These are phyloP conservation scores for Cyclotella choctawhatcheeana DNA, from an alignment of 108 stramenopile species.

Conservation along the genomic window DNA sequence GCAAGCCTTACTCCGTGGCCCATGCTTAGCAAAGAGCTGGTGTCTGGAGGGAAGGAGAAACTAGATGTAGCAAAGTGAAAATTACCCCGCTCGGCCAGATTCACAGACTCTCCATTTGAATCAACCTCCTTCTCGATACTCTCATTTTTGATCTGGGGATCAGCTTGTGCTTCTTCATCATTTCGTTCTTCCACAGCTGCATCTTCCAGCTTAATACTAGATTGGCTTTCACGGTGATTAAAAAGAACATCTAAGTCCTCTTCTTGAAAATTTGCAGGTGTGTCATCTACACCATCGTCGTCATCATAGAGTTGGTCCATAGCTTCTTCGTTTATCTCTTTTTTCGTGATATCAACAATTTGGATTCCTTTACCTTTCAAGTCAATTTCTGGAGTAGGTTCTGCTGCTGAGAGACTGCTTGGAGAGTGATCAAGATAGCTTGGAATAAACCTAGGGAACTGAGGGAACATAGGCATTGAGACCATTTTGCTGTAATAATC, in stretches of 20 bases:
- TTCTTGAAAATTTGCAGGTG: constrained; percentile 29
- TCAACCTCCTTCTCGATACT: constrained; percentile 18
- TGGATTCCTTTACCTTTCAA: constrained; percentile 62
- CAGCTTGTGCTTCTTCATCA: constrained; percentile 26
- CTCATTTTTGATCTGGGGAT: not conserved
- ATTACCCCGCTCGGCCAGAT: constrained; percentile 61
- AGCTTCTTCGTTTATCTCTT: constrained; percentile 65
- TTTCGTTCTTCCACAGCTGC: constrained; percentile 8
- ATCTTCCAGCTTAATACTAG: not conserved
- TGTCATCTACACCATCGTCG: constrained; percentile 20
- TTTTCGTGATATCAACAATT: constrained; percentile 91
- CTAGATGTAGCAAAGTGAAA: constrained; percentile 78
- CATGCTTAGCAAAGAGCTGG: constrained; percentile 43
- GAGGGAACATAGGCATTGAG: constrained; percentile 76
- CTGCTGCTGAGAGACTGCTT: constrained; percentile 8
- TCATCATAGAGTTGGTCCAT: constrained; percentile 41
- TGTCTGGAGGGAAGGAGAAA: constrained; percentile 58
- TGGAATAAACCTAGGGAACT: constrained; percentile 84
- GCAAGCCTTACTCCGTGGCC: constrained; percentile 57
- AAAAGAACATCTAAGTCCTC: constrained; percentile 37
- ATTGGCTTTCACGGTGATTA: constrained; percentile 16
- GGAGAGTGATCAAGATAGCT: constrained; percentile 82
- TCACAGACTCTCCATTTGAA: constrained; percentile 57
- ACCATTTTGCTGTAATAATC: constrained; percentile 77
- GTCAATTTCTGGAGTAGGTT: constrained; percentile 53